Evolutionary conservation across 1,139 yeast genomes (phyloP).

Genomic region (Suhomyces bolitotheri): DNA sequence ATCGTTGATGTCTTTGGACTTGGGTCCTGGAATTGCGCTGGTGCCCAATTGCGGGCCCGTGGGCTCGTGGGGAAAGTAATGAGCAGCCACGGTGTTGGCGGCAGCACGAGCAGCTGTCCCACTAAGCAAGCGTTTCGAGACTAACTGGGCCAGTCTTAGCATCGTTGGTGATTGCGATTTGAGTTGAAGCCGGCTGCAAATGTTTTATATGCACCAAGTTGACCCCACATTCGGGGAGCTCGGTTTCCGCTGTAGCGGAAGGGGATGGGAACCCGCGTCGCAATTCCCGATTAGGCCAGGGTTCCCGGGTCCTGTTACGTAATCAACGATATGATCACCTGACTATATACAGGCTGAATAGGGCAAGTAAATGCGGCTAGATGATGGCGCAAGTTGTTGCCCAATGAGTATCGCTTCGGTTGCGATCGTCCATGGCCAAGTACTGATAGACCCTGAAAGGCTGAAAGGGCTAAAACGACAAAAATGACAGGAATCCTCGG

Average conservation of each 20-base stretch:
- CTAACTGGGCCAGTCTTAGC: conserved; percentile 5
- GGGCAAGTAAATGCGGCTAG: no score
- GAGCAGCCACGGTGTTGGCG: conserved; percentile 20
- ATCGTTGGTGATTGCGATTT: not conserved
- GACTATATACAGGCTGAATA: no score
- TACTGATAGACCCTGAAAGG: no score
- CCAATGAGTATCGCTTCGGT: no score
- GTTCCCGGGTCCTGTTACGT: no score
- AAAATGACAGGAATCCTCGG: no score
- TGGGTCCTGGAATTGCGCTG: conserved; percentile 61
- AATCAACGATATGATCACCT: no score
- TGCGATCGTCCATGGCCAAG: no score
- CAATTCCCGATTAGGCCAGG: no score
- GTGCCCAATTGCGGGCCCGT: conserved; percentile 48
- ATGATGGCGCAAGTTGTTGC: no score
- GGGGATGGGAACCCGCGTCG: not conserved
- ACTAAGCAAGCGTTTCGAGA: not conserved
- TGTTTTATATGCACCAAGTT: not conserved
- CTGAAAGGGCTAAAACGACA: no score
- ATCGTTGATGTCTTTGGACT: conserved; percentile 45
- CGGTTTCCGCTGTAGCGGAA: conserved; percentile 4
- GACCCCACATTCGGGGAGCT: conserved; percentile 3
- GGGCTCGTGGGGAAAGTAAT: conserved; percentile 56
- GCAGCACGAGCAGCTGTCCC: not conserved
- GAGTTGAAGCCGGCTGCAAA: not conserved